These are phyloP conservation scores for Calvatia gigantea DNA, from an alignment of 768 basidiomycete genomes.

Conservation along the genomic window DNA sequence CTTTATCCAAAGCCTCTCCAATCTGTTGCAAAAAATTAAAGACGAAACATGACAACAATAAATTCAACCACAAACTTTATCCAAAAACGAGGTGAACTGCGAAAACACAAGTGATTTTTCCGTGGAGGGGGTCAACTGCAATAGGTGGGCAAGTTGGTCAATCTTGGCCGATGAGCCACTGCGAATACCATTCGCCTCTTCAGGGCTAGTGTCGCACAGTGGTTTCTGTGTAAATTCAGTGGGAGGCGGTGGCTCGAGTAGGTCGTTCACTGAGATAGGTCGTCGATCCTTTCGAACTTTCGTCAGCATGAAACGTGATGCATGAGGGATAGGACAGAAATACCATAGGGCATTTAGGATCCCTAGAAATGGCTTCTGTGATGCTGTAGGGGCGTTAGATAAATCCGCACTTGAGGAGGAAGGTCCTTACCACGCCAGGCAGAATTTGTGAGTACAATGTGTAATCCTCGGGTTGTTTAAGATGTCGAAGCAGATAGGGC, in stretches of 20 bases:
- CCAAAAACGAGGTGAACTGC: slow-evolving; percentile 83
- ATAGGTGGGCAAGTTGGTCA: slow-evolving; percentile 71
- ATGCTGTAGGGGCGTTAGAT: slow-evolving; percentile 40
- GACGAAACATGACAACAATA: neutral
- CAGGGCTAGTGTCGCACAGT: slow-evolving; percentile 35
- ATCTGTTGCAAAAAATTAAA: slow-evolving; percentile 46
- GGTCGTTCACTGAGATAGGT: slow-evolving; percentile 44
- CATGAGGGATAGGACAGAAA: slow-evolving; percentile 6
- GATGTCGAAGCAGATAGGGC: slow-evolving; percentile 68
- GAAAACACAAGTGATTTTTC: slow-evolving; percentile 89
- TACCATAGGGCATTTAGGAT: slow-evolving; percentile 84
- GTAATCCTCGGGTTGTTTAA: slow-evolving; percentile 70
- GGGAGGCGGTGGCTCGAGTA: slow-evolving; percentile 62
- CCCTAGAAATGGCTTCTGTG: slow-evolving; percentile 62
- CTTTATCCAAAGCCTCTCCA: slow-evolving; percentile 60
- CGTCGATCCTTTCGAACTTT: slow-evolving; percentile 61
- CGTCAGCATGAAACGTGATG: neutral
- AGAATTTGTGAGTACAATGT: slow-evolving; percentile 69
- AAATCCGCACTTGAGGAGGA: neutral
- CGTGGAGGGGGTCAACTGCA: slow-evolving; percentile 59
- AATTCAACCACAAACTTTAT: slow-evolving; percentile 48
- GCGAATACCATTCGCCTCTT: slow-evolving; percentile 36
- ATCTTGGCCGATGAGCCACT: slow-evolving; percentile 79
- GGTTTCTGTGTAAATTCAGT: slow-evolving; percentile 67
- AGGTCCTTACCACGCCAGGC: slow-evolving; percentile 55